These are phyloP conservation scores for Diaporthe velutina DNA, from an alignment of 2,329 filamentous ascomycete genomes.

Conservation along the genomic window DNA sequence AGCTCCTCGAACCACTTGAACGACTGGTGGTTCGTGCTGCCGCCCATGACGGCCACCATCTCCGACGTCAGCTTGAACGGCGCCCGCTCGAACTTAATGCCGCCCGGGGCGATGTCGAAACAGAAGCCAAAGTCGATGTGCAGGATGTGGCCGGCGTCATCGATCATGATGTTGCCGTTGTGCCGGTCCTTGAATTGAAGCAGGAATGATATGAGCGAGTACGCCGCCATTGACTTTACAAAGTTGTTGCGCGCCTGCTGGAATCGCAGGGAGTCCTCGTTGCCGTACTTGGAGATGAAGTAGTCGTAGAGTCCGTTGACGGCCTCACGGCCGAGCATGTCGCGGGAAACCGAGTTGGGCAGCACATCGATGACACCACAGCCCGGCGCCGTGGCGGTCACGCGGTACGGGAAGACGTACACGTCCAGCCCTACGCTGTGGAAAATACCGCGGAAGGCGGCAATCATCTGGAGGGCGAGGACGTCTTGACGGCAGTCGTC, in stretches of 20 bases:
- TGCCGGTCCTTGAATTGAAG: conserved; percentile 99
- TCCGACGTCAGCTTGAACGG: conserved; percentile 98
- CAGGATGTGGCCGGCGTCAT: conserved; percentile 95
- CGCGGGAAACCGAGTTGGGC: conserved; percentile 96
- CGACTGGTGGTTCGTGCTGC: conserved; percentile 83
- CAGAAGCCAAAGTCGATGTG: conserved; percentile 99
- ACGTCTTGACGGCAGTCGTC: conserved; percentile 99
- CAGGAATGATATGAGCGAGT: conserved; percentile 95
- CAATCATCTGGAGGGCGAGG: conserved; percentile 96
- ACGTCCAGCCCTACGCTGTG: conserved; percentile 94
- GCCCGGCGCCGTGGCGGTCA: conserved; percentile 95
- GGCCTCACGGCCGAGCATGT: conserved; percentile 98
- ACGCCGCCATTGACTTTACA: conserved; percentile 99
- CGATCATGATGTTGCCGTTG: conserved; percentile 99
- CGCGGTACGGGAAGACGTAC: conserved; percentile 96
- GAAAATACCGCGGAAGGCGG: conserved; percentile 97
- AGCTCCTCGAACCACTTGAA: conserved; percentile 98
- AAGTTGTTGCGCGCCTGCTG: conserved; percentile 97
- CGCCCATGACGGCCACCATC: conserved; percentile 99
- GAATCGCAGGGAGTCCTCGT: conserved; percentile 94
- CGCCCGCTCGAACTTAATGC: conserved; percentile 96
- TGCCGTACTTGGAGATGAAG: conserved; percentile 96
- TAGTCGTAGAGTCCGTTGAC: conserved; percentile 99
- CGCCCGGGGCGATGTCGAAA: conserved; percentile 97
- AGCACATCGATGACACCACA: conserved; percentile 99